These are phyloP conservation scores for Hypoxylon sp. DNA, from an alignment of 2,329 filamentous ascomycete species.

Conservation along the genomic window DNA sequence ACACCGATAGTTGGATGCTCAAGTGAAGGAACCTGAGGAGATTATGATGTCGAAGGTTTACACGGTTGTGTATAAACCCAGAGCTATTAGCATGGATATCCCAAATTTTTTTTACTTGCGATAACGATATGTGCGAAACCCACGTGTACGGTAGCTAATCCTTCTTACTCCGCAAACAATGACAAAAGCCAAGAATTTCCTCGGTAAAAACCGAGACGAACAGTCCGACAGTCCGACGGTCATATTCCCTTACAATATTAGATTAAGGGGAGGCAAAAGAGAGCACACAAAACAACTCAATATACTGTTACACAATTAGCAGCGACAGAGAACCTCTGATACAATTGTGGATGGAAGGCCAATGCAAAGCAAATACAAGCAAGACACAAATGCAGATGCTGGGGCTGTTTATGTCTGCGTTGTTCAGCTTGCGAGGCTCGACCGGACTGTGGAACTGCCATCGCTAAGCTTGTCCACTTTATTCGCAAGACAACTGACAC, in stretches of 20 bases:
- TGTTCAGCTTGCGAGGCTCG: constrained; percentile 35
- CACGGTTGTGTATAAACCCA: constrained; percentile 20
- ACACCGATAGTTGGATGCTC: constrained; percentile 41
- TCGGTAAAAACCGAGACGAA: constrained; percentile 27
- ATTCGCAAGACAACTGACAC: constrained; percentile 13
- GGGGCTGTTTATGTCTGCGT: constrained; percentile 20
- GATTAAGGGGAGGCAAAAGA: background rate
- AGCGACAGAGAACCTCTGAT: constrained; percentile 1
- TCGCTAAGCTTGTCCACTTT: constrained; percentile 26
- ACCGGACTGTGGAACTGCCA: constrained; percentile 23
- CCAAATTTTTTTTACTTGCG: background rate
- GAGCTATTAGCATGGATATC: constrained; percentile 34
- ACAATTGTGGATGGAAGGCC: constrained; percentile 5
- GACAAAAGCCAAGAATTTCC: constrained; percentile 43
- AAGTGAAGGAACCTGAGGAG: constrained; percentile 25
- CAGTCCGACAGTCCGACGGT: background rate
- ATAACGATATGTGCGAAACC: background rate
- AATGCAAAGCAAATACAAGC: constrained; percentile 15
- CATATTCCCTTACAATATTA: constrained; percentile 4
- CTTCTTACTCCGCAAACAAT: constrained; percentile 21
- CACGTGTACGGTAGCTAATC: constrained; percentile 7
- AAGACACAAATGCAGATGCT: constrained; percentile 10
- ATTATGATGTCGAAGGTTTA: constrained; percentile 39
- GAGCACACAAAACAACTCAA: constrained; percentile 5
- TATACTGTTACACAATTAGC: constrained; percentile 3